phyloP scores from a whole-genome alignment of 768 basidiomycete species.

The Rhodotorula toruloides region DNA sequence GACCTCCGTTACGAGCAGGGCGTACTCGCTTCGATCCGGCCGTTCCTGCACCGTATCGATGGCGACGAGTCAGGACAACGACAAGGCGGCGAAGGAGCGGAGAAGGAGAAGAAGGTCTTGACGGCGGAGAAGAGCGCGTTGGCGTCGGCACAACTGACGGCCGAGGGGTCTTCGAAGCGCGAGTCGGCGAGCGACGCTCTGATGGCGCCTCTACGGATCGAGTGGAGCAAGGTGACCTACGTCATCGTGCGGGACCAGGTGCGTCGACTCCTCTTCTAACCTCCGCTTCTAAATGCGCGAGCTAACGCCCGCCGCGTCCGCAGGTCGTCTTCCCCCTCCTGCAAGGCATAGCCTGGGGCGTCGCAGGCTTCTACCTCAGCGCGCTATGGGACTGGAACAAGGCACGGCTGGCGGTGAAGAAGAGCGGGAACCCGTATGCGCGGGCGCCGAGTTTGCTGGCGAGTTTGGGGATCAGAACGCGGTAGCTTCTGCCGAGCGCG shows the following conservation, averaged over 20 bases:
- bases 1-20: slow-evolving; percentile 42
- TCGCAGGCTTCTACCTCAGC: slow-evolving; percentile 10
- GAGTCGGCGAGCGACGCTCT: slow-evolving; percentile 12
- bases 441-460: background rate
- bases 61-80: background rate
- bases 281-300: background rate
- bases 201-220: slow-evolving; percentile 17
- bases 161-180: background rate
- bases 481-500: background rate
- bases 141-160: slow-evolving; percentile 6
- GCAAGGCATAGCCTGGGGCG: slow-evolving; percentile 11
- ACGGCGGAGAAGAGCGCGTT: slow-evolving; percentile 7
- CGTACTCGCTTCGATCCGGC: slow-evolving; percentile 36
- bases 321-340: slow-evolving; percentile 31
- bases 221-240: slow-evolving; percentile 37
- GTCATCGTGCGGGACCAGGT: slow-evolving; percentile 41
- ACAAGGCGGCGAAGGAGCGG: too few species aligned
- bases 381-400: slow-evolving; percentile 5
- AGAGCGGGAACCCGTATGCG: background rate
- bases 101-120: background rate
- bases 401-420: background rate
- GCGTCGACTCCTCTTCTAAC: background rate
- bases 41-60: slow-evolving; percentile 29
- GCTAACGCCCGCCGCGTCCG: background rate
- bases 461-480: background rate